Evolutionary conservation across 2,329 filamentous ascomycete genomes (phyloP).

Genomic region (Sphaerulina musiva): DNA sequence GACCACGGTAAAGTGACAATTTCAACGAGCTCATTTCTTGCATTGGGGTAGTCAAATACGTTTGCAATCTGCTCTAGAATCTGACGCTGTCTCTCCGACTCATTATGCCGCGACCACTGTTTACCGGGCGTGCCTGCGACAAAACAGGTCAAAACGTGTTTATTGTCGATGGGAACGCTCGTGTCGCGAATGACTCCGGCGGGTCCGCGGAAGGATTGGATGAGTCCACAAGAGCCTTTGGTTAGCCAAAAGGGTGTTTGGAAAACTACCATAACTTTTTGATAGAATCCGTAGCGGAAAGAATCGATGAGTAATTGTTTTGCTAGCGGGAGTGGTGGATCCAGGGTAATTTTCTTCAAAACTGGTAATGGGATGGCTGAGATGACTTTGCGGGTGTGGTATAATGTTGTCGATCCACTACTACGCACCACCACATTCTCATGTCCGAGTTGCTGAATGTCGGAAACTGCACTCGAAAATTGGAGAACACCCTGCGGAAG

Average conservation of each 20-base stretch:
- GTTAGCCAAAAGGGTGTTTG: constrained; percentile 42
- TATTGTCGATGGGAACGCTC: constrained; percentile 19
- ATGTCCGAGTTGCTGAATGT: constrained; percentile 14
- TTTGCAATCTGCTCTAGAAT: constrained; percentile 34
- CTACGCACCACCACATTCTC: constrained; percentile 5
- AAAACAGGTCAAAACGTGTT: constrained; percentile 36
- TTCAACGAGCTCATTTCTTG: constrained; percentile 18
- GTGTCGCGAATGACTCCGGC: constrained; percentile 43
- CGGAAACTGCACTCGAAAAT: constrained; percentile 20
- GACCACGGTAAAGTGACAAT: constrained; percentile 29
- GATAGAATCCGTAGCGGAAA: constrained; percentile 43
- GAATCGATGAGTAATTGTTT: constrained; percentile 37
- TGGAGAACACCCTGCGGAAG: constrained; percentile 24
- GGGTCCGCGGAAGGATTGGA: constrained; percentile 43
- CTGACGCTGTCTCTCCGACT: constrained; percentile 24
- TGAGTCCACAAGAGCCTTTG: constrained; percentile 41
- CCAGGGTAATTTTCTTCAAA: constrained; percentile 42
- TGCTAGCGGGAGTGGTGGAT: constrained; percentile 39
- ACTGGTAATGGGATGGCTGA: constrained; percentile 43
- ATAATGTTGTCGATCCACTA: background rate
- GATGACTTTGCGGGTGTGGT: constrained; percentile 42
- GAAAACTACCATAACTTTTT: constrained; percentile 47
- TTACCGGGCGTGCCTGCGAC: constrained; percentile 34
- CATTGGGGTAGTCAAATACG: constrained; percentile 22
- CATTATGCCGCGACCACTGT: constrained; percentile 29